Evolutionary conservation across 176 grass and related monocot species (phyloP), one percentile per base, ranked within the genome.

Genomic region (Otatea glauca): DNA sequence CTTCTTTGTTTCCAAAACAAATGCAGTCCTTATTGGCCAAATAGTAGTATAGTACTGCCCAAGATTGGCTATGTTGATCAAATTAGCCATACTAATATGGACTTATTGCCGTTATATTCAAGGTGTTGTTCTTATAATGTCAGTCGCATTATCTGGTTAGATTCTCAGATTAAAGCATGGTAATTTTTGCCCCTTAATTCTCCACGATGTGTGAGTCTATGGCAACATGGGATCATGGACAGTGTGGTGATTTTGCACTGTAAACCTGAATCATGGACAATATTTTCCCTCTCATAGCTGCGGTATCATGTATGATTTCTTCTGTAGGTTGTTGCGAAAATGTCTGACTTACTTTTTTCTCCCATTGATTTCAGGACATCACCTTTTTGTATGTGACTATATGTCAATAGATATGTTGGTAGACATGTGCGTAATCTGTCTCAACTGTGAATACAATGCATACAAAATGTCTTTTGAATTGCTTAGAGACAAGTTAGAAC

Each of bases 381-480:
- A 21, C 32, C 16, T 51, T 76, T 75, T 75, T 9, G 14, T 65
- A 65, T 65, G 34, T 63, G 24, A 63, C 12, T 60, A 1, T 74
- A 37, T 44, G 25, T 56, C 37, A 77, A 74, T 71, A 65, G 29
- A 38, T 66, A 39, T 58, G 44, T 65, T 72, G 60, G 64, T 70
- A 10, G 6, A 58, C 38, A 77, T 54, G 27, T 80, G 62, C 5
- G 51, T 23, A 68, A 77, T 69, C 38, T 81, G 41, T 72, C 48
- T 84, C 58, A 42, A 15, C 23, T 76, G 9, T 67, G 59, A 58
- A 47, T 76, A 23, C 55, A 9, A 18, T 77, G 1, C 47, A 53
- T 34, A 54, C 63, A 81, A 83, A 77, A 41, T 68, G 16, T 44
- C 59, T 79, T 87, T 41, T 55, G 38, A 47, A 50, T 79, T 24